A percentile compares a stretch with the other conserved stretches of the same genome.
Evolutionary conservation across 768 basidiomycete genomes (phyloP).

Genomic region (Mrakia frigida): DNA sequence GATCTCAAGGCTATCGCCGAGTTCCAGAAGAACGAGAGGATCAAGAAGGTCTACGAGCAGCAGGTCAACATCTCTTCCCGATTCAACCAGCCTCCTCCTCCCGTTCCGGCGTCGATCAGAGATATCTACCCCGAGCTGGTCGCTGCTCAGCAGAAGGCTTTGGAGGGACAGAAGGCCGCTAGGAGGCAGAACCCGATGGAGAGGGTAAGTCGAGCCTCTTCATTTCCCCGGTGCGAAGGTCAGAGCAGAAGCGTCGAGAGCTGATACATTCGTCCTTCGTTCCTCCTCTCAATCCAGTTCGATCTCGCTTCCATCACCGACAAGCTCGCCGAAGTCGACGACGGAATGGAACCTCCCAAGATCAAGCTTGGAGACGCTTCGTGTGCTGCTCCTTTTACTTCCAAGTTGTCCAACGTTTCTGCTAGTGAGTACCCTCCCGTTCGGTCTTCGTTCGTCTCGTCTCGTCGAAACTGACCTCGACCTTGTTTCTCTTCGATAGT

Average conservation of each 20-base stretch:
- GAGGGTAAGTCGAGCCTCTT: constrained; percentile 55
- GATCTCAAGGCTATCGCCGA: constrained; percentile 92
- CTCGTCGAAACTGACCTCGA: not conserved
- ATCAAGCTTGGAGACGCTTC: constrained; percentile 99
- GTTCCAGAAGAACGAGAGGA: constrained; percentile 75
- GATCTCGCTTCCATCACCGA: constrained; percentile 72
- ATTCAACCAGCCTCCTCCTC: constrained; percentile 89
- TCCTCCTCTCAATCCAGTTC: constrained; percentile 51
- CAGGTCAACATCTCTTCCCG: constrained; percentile 83
- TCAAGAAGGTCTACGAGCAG: constrained; percentile 96
- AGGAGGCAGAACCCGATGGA: constrained; percentile 82
- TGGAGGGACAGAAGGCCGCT: constrained; percentile 58
- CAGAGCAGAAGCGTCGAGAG: not conserved
- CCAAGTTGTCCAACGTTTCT: constrained; percentile 92
- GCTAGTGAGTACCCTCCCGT: constrained; percentile 63
- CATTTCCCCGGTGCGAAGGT: not conserved
- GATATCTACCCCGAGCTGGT: constrained; percentile 86
- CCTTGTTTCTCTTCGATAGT: constrained; percentile 52
- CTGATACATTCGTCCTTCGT: no score
- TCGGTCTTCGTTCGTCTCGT: not conserved
- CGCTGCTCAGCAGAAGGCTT: constrained; percentile 76
- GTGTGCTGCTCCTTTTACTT: constrained; percentile 97
- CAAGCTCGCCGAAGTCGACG: constrained; percentile 86
- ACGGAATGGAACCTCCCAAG: constrained; percentile 85
- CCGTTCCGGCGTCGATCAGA: constrained; percentile 81